phyloP scores from a whole-genome alignment of 2,329 filamentous ascomycete genomes.

The Beauveria medogensis region DNA sequence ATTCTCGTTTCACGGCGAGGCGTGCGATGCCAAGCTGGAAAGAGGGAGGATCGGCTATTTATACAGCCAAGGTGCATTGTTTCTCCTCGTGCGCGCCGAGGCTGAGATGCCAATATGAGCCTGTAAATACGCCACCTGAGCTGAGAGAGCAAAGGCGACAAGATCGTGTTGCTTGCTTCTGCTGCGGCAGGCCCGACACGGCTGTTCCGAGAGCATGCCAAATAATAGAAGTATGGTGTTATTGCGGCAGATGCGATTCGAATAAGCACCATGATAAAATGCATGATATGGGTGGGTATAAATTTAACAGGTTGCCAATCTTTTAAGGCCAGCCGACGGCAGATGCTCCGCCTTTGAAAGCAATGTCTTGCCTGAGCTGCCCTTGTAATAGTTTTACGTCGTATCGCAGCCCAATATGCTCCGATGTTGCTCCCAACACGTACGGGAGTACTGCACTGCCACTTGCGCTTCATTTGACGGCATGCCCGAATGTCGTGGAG shows the following conservation, averaged over 20 bases:
- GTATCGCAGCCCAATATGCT: conserved; percentile 1
- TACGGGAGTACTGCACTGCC: neutral
- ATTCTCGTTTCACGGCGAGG: neutral
- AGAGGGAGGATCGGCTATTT: conserved; percentile 1
- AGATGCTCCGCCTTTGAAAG: neutral
- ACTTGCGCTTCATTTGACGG: neutral
- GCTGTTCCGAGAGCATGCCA: neutral
- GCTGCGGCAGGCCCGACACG: neutral
- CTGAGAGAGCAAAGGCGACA: neutral
- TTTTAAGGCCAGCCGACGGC: neutral
- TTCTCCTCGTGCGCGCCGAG: neutral
- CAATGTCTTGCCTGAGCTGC: neutral
- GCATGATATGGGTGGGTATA: neutral
- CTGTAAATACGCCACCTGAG: neutral
- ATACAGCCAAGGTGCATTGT: neutral
- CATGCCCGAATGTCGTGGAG: neutral
- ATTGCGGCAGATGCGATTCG: neutral
- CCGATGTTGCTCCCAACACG: neutral
- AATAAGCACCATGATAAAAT: neutral
- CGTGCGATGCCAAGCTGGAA: neutral
- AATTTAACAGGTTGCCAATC: neutral
- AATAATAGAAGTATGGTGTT: neutral
- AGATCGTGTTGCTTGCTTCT: neutral
- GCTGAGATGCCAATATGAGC: neutral
- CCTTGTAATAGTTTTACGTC: neutral